phyloP scores from a whole-genome alignment of 2,329 filamentous ascomycete genomes.

The Monosporascus sp. region DNA sequence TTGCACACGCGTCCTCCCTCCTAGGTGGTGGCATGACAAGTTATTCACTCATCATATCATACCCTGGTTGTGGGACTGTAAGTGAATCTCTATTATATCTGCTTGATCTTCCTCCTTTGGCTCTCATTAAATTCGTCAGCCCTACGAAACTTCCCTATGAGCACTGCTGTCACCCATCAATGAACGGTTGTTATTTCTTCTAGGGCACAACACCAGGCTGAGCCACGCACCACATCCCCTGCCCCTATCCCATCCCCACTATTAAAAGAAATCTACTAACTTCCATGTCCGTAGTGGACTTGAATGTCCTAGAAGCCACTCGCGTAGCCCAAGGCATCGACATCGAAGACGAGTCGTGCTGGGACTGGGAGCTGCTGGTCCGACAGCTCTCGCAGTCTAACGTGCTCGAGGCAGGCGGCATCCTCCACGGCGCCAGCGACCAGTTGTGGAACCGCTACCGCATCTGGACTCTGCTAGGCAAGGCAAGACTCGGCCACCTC shows the following conservation, averaged over 20 bases:
- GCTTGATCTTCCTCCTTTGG: background rate
- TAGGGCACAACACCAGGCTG: too few species aligned
- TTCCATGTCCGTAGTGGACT: background rate
- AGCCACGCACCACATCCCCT: too few species aligned
- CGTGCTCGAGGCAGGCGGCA: conserved; percentile 4
- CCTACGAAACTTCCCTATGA: too few species aligned
- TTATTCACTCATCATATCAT: conserved; percentile 11
- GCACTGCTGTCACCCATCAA: too few species aligned
- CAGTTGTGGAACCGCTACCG: conserved; percentile 16
- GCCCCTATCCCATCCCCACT: too few species aligned
- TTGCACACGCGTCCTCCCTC: conserved; percentile 11
- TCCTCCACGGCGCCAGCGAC: background rate
- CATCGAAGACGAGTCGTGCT: background rate
- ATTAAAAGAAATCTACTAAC: too few species aligned
- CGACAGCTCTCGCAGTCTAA: conserved; percentile 13
- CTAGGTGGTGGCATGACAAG: conserved; percentile 11
- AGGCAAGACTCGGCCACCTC: conserved; percentile 10
- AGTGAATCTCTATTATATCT: background rate
- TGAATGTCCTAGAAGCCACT: background rate
- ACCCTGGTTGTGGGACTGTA: conserved; percentile 18
- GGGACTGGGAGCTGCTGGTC: conserved; percentile 21
- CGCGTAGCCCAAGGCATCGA: background rate
- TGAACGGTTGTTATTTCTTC: too few species aligned
- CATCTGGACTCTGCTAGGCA: conserved; percentile 17
- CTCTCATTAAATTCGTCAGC: background rate